Conservation (phyloP, 2,329 filamentous ascomycete genomes). For the Penicillium sp. region DNA sequence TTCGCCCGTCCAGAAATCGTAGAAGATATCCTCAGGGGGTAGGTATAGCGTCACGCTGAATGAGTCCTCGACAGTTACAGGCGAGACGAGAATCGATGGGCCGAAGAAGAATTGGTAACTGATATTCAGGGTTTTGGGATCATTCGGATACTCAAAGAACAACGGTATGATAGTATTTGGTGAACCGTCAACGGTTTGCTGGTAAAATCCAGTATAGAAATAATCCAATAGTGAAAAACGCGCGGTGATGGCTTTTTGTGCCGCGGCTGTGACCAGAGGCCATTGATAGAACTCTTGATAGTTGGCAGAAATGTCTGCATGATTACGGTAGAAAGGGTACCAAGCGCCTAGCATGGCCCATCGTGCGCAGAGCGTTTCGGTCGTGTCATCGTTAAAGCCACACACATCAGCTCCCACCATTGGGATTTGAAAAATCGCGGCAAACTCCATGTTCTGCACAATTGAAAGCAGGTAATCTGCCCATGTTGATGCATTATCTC, state of each 20-base stretch:
- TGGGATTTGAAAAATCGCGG: conserved; percentile 63
- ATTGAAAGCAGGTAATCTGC: conserved; percentile 57
- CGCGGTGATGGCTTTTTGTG: conserved; percentile 65
- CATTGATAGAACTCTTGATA: conserved; percentile 72
- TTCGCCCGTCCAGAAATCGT: conserved; percentile 56
- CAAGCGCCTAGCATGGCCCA: conserved; percentile 73
- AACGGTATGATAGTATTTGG: conserved; percentile 63
- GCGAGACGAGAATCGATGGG: conserved; percentile 55
- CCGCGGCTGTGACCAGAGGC: conserved; percentile 59
- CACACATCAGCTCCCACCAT: conserved; percentile 72
- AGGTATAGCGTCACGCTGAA: conserved; percentile 56
- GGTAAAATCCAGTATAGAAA: conserved; percentile 67
- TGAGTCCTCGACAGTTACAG: conserved; percentile 50
- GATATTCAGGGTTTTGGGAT: conserved; percentile 50
- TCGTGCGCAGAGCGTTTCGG: conserved; percentile 65
- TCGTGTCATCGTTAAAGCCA: conserved; percentile 66
- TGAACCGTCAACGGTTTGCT: conserved; percentile 57
- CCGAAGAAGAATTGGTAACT: conserved; percentile 60
- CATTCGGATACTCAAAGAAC: conserved; percentile 66
- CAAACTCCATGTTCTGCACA: conserved; percentile 57
- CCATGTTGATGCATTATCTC: conserved; percentile 59
- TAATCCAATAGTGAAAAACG: conserved; percentile 76
- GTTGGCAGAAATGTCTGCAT: conserved; percentile 54
- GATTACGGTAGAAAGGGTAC: conserved; percentile 71
- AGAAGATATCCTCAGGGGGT: conserved; percentile 57